These are phyloP conservation scores for Tilletia horrida DNA, from an alignment of 1,284 basidiomycete species.

Conservation along the genomic window DNA sequence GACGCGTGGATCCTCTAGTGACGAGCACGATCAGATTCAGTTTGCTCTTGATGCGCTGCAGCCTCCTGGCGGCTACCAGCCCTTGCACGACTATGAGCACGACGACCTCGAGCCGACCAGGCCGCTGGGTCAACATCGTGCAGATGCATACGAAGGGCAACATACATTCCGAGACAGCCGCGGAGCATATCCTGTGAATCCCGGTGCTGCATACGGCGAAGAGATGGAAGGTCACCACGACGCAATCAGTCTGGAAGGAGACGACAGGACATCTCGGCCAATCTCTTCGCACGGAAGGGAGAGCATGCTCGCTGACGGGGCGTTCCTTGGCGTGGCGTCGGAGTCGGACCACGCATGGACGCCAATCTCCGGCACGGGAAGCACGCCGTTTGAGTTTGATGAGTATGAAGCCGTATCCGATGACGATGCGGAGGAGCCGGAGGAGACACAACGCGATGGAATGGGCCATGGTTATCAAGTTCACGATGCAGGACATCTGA, in stretches of 20 bases:
- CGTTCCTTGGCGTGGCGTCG: neutral
- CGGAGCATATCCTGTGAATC: neutral
- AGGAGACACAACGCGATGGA: neutral
- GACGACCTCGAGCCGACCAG: neutral
- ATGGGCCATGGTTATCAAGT: neutral
- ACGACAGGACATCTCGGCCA: neutral
- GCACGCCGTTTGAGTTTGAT: slow-evolving; percentile 10
- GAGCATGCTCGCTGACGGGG: neutral
- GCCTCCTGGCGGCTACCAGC: neutral
- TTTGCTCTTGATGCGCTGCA: neutral
- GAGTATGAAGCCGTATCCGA: neutral
- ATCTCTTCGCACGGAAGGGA: neutral
- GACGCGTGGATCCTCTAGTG: neutral
- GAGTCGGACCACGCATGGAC: slow-evolving; percentile 17
- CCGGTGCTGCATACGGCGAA: neutral
- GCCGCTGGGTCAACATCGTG: neutral
- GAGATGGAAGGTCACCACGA: neutral
- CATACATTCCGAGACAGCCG: neutral
- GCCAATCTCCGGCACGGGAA: neutral
- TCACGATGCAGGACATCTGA: neutral
- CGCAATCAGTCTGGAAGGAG: slow-evolving; percentile 3
- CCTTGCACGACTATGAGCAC: slow-evolving; percentile 1
- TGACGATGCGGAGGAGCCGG: neutral
- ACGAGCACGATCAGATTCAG: slow-evolving; percentile 1
- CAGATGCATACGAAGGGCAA: neutral